Evolutionary conservation across 495 filamentous ascomycete species (phyloP), one percentile per base, ranked within the genome.

Genomic region (Penicillium manginii): DNA sequence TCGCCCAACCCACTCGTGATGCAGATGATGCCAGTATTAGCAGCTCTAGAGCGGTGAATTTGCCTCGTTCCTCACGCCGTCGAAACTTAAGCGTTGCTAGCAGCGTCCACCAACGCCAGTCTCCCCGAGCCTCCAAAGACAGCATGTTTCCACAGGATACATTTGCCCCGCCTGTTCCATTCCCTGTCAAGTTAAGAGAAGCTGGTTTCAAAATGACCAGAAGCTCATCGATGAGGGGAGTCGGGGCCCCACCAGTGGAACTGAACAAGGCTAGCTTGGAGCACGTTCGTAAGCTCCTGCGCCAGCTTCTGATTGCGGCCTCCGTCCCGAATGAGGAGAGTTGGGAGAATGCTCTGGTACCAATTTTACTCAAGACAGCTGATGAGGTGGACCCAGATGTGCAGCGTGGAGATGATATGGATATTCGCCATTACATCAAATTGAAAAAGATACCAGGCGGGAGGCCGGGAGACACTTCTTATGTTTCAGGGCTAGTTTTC

Each of bases 361-460:
- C 96, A 12, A 96, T 98, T 51, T 78, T 99, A 2, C 78, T 98
- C 17, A 89, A 92, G 60, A 93, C 92, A 58, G 93, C 93, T 0
- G 92, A 96, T 62, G 94, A 97, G 64, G 92, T 99, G 18, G 91
- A 96, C 62, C 96, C 96, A 4, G 87, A 97, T 71, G 88, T 97
- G 21, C 87, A 92, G 50, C 81, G 81, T 47, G 91, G 91, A 2
- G 96, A 99, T 66, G 90, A 93, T 65, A 97, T 98, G 75, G 93
- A 99, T 70, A 97, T 99, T 59, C 85, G 94, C n/a, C 93, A 98
- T 65, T 99, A 97, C 66, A 88, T 99, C 45, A 99, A 99, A 72
- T 75, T 99, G 19, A 99, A 99, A 66, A 96, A 96, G 68, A 92
- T 97, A 6, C 88, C 92, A 1, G 93, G 93, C 18, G 94, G 92